Evolutionary conservation across 805 yeast genomes (phyloP), one percentile per base, ranked within the genome.

Genomic region (Myxozyma nipponensis): DNA sequence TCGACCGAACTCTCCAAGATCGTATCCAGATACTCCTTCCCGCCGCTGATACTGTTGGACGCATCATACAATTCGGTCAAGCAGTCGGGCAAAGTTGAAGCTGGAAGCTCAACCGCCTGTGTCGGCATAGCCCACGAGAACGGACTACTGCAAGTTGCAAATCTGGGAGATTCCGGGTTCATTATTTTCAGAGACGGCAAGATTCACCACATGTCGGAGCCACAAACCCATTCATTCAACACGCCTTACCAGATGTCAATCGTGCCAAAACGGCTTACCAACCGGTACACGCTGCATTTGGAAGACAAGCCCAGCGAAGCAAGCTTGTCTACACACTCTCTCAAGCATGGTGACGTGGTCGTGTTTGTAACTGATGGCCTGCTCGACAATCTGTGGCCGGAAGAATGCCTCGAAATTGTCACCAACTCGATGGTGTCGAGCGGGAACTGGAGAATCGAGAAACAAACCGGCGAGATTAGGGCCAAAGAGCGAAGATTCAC

Each of bases 161-260:
- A 93, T 62, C 69, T 91, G 47, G 98, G 98, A 9, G 98, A 91
- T 67, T 89, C 97, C 3, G 93, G 96, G 84, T 86, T 87, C 66
- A 90, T 95, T 17, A 78, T 90, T 2, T 85, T 89, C 64, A 74
- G 98, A 57, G 71, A 79, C 50, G 73, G 74, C 49, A 71, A 77
- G 61, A 71, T 89, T 42, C 73, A 84, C 1, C 68, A 77, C 36
- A 82, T 84, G 61, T 85, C 95, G 0, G 73, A 73, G 54, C 82
- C 84, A 56, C 96, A 89, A 72, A 81, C 88, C 1, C 91, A 87
- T 61, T 86, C 81, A 41, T 89, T 89, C 72, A 89, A 90, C 66
- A 91, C 96, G 1, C 98, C 98, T 1, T 87, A 77, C 62, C 98
- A 91, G 67, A 72, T 91, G 57, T 84, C 96, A 1, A 82, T 90